phyloP scores from a whole-genome alignment of 768 basidiomycete genomes.

The Astraeus odoratus region DNA sequence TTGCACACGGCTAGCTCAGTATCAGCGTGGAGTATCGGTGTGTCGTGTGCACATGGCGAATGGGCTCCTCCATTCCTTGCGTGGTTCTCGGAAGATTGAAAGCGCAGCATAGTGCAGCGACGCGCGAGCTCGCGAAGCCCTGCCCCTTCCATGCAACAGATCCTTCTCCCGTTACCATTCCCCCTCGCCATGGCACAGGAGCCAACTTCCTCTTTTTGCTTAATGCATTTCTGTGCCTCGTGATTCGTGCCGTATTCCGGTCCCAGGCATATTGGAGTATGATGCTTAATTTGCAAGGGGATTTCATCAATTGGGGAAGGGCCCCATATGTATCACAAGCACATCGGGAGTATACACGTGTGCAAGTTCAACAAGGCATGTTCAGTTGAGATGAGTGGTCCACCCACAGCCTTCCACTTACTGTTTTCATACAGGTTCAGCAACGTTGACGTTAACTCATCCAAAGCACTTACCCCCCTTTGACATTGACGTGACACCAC shows the following conservation, averaged over 20 bases:
- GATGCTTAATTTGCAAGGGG: neutral
- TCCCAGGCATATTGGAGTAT: neutral
- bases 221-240: neutral
- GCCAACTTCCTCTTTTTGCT: neutral
- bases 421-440: neutral
- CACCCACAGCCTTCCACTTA: neutral
- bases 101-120: neutral
- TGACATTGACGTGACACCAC: neutral
- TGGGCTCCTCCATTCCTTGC: neutral
- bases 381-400: neutral
- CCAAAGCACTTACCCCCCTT: neutral
- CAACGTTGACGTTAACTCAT: neutral
- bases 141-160: neutral
- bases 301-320: neutral
- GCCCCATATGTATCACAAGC: neutral
- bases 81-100: neutral
- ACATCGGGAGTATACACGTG: neutral
- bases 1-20: no score
- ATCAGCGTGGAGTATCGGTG: neutral
- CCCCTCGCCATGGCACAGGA: neutral
- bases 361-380: neutral
- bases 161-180: neutral
- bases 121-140: neutral
- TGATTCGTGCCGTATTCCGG: slow-evolving; percentile 1
- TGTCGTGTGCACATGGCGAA: neutral